These are phyloP conservation scores for Pythium monospermum DNA, from an alignment of 352 stramenopile species.

Conservation along the genomic window DNA sequence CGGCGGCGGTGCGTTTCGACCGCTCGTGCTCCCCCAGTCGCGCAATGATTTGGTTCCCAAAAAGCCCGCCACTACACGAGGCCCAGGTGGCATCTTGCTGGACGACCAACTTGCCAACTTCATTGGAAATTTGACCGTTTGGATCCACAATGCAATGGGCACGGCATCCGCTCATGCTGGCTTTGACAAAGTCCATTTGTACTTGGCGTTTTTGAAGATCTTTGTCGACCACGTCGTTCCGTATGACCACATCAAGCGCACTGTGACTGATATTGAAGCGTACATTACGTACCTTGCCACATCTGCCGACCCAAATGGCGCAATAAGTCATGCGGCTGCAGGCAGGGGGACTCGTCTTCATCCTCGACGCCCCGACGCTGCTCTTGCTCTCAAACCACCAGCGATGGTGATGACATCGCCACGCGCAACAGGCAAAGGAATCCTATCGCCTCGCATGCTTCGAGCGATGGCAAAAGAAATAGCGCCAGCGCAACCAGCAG, in stretches of 20 bases:
- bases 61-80: background rate
- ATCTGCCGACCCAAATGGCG: background rate
- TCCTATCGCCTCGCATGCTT: constrained; percentile 23
- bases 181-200: constrained; percentile 31
- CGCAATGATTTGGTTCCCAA: constrained; percentile 4
- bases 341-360: background rate
- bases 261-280: constrained; percentile 19
- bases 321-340: no score
- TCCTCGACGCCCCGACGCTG: background rate
- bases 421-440: background rate
- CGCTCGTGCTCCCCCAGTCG: constrained; percentile 8
- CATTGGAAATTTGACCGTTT: constrained; percentile 36
- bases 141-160: constrained; percentile 25
- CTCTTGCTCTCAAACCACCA: background rate
- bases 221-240: constrained; percentile 27
- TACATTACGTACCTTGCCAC: constrained; percentile 30
- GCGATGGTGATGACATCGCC: background rate
- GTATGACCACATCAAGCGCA: constrained; percentile 1
- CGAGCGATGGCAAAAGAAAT: constrained; percentile 10
- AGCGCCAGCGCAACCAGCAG: background rate
- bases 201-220: constrained; percentile 22
- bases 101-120: constrained; percentile 19
- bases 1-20: constrained; percentile 4
- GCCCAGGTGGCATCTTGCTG: background rate
- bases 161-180: constrained; percentile 16